Conservation (phyloP, 164 flowering plant species). For the Warburgia ugandensis region DNA sequence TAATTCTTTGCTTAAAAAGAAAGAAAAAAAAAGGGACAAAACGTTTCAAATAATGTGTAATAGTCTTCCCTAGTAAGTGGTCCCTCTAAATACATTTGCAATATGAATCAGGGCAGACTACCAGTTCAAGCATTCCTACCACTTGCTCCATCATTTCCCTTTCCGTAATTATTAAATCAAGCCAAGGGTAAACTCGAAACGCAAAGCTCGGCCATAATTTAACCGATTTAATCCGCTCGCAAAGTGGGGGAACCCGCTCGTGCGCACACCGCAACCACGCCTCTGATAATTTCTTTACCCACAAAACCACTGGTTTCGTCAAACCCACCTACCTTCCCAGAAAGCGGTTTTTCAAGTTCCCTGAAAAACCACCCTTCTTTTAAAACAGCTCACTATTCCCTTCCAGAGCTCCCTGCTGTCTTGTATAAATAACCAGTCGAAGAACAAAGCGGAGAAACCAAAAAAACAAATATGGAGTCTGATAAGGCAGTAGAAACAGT, state of each 20-base stretch:
- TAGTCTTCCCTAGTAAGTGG: too few species aligned
- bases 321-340: conserved; percentile 12
- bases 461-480: conserved; percentile 25
- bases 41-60: too few species aligned
- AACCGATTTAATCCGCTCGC: conserved; percentile 21
- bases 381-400: conserved; percentile 18
- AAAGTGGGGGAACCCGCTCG: conserved; percentile 45
- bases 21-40: too few species aligned
- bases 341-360: conserved; percentile 14
- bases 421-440: conserved; percentile 26
- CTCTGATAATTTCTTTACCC: neutral
- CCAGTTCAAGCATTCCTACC: too few species aligned
- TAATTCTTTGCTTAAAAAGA: too few species aligned
- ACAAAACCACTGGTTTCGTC: conserved; percentile 12
- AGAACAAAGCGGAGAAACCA: neutral
- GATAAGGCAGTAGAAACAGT: conserved; percentile 79
- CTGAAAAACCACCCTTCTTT: conserved; percentile 21
- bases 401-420: conserved; percentile 20
- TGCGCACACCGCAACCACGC: conserved; percentile 46
- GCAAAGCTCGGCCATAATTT: too few species aligned
- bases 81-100: too few species aligned
- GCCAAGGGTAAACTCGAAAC: too few species aligned
- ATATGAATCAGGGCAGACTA: too few species aligned
- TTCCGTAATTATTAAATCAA: too few species aligned
- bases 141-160: too few species aligned